Percentiles rank a stretch among this genome's conserved stretches.
Evolutionary conservation across 768 basidiomycete species (phyloP).

Genomic region (Tulasnella sp.): DNA sequence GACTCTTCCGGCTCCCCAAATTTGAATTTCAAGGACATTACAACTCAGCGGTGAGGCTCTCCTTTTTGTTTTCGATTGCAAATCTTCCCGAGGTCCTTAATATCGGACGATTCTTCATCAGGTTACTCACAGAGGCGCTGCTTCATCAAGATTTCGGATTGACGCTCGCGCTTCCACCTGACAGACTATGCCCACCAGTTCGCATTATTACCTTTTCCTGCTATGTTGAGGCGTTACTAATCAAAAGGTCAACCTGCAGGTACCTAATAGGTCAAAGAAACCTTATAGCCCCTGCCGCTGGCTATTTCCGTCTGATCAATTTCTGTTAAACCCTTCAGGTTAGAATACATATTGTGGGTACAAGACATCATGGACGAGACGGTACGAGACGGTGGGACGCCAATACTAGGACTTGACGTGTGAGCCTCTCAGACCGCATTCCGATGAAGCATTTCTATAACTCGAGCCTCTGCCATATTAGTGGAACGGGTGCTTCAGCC

Average conservation of each 20-base stretch:
- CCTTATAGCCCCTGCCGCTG: not conserved
- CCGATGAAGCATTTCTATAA: not conserved
- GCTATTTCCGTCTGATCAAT: not conserved
- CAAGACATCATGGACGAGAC: conserved; percentile 47
- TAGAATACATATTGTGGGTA: conserved; percentile 83
- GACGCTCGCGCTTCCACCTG: conserved; percentile 46
- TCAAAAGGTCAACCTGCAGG: conserved; percentile 30
- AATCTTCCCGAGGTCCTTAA: not conserved
- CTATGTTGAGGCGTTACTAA: conserved; percentile 28
- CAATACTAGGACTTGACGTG: conserved; percentile 62
- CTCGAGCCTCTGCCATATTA: conserved; percentile 24
- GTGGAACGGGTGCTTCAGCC: conserved; percentile 84
- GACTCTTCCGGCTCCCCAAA: conserved; percentile 27
- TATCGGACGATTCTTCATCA: conserved; percentile 24
- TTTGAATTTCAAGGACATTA: conserved; percentile 69
- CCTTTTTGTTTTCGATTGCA: not conserved
- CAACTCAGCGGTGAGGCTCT: conserved; percentile 49
- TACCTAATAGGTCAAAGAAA: conserved; percentile 54
- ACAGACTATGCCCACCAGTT: conserved; percentile 86
- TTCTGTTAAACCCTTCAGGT: conserved; percentile 36
- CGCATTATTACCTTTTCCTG: no score
- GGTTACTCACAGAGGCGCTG: conserved; percentile 70
- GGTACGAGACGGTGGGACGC: conserved; percentile 17
- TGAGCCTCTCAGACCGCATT: conserved; percentile 29
- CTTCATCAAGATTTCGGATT: conserved; percentile 65